Conservation (phyloP, 2,329 filamentous ascomycete genomes). For the Bipolaris bicolor region DNA sequence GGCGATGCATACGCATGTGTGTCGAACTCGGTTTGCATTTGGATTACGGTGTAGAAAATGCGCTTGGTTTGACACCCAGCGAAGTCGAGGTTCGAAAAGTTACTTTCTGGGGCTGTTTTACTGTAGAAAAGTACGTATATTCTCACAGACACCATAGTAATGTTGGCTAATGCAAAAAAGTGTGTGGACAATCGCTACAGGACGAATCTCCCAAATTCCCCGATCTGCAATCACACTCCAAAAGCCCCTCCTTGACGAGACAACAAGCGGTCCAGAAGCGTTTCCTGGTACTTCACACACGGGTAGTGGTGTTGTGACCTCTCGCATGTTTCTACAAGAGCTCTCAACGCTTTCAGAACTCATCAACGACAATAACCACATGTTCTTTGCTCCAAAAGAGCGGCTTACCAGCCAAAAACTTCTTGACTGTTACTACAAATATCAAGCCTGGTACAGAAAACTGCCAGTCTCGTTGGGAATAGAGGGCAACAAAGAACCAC, state of each 20-base stretch:
- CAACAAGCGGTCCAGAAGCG: constrained; percentile 56
- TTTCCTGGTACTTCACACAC: constrained; percentile 17
- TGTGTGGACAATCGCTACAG: constrained; percentile 55
- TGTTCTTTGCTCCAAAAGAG: constrained; percentile 73
- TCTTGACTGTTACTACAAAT: constrained; percentile 69
- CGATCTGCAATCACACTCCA: constrained; percentile 57
- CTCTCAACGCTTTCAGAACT: constrained; percentile 76
- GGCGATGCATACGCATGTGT: constrained; percentile 73
- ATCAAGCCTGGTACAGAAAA: constrained; percentile 72
- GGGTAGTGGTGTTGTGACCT: constrained; percentile 29
- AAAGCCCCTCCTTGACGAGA: constrained; percentile 62
- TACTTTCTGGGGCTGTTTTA: constrained; percentile 62
- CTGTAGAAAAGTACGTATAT: constrained; percentile 54
- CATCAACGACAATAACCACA: constrained; percentile 72
- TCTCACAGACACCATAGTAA: background rate
- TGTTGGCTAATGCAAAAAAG: constrained; percentile 31
- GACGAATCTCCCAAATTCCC: constrained; percentile 56
- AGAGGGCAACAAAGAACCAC: constrained; percentile 58
- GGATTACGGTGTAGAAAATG: constrained; percentile 42
- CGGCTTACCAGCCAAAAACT: constrained; percentile 69
- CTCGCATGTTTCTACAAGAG: constrained; percentile 52
- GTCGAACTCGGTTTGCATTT: constrained; percentile 74
- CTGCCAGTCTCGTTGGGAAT: constrained; percentile 69
- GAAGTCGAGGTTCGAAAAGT: constrained; percentile 58
- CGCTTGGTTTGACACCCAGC: constrained; percentile 42